Conservation (phyloP, 2,329 filamentous ascomycete species). For the Endothia cerciana region DNA sequence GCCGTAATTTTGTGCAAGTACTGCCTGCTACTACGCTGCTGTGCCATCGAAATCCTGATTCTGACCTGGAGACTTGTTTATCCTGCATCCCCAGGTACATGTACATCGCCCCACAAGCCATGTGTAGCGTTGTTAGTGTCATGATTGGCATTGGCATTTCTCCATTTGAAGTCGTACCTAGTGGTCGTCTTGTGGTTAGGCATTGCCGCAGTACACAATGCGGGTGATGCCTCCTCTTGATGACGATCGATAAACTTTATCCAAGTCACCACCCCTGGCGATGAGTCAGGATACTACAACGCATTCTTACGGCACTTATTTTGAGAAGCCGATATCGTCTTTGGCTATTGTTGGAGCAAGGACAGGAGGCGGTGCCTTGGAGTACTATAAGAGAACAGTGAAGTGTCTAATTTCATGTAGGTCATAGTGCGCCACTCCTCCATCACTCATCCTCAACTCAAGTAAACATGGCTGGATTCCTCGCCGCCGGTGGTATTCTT, state of each 20-base stretch:
- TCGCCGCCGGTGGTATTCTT: conserved; percentile 29
- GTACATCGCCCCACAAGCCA: conserved; percentile 1
- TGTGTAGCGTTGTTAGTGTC: neutral
- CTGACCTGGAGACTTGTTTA: too few species aligned
- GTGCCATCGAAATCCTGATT: too few species aligned
- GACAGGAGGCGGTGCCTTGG: neutral
- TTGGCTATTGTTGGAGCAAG: neutral
- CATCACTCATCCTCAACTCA: neutral
- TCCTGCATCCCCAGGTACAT: neutral
- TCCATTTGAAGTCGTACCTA: neutral
- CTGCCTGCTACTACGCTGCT: neutral
- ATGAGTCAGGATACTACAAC: conserved; percentile 15
- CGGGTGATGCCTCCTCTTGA: too few species aligned
- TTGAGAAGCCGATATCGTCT: conserved; percentile 8
- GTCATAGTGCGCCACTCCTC: neutral
- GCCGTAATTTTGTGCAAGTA: neutral
- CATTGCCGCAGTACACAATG: too few species aligned
- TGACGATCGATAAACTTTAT: neutral
- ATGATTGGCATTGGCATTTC: neutral
- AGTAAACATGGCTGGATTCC: conserved; percentile 19
- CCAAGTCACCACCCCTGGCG: neutral
- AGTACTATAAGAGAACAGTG: conserved; percentile 9
- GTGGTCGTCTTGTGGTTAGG: neutral
- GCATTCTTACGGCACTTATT: neutral
- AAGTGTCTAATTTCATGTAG: too few species aligned